Evolutionary conservation across 306 rosid genomes (phyloP).

Genomic region (Medicago lupulina): DNA sequence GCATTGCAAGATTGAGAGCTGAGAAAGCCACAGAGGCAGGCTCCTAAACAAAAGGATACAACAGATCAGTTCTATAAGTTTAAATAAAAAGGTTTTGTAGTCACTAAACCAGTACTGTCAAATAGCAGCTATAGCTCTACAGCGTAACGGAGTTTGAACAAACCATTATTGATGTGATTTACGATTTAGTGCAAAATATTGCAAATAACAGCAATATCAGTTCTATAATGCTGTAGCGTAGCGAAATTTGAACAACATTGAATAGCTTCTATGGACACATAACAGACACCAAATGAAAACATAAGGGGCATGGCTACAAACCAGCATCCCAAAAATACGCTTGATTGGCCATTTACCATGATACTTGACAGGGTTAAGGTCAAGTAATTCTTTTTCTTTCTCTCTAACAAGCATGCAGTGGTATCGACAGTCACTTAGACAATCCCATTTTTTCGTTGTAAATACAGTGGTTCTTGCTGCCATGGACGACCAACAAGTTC

Average conservation of each 20-base stretch:
- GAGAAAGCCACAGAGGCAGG: conserved; percentile 81
- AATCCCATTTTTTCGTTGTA: conserved; percentile 79
- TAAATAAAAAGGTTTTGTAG: conserved; percentile 6
- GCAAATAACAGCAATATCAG: background rate
- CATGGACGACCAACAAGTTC: conserved; percentile 59
- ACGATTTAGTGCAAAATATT: background rate
- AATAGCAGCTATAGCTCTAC: background rate
- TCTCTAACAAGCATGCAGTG: conserved; percentile 81
- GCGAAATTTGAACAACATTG: background rate
- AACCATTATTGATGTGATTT: background rate
- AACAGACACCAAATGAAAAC: conserved; percentile 28
- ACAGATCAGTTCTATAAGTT: conserved; percentile 31
- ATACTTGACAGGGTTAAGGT: conserved; percentile 66
- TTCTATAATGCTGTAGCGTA: background rate
- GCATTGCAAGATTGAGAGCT: conserved; percentile 79
- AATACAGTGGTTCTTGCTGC: conserved; percentile 77
- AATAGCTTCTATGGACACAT: background rate
- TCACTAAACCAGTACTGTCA: background rate
- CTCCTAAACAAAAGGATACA: conserved; percentile 57
- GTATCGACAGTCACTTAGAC: conserved; percentile 77
- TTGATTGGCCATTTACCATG: conserved; percentile 93
- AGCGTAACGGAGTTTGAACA: background rate
- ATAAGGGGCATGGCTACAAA: conserved; percentile 40
- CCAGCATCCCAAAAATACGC: conserved; percentile 83
- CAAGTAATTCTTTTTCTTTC: conserved; percentile 60